phyloP scores from a whole-genome alignment of 331 rosid genomes.

The Quercus tomentella region DNA sequence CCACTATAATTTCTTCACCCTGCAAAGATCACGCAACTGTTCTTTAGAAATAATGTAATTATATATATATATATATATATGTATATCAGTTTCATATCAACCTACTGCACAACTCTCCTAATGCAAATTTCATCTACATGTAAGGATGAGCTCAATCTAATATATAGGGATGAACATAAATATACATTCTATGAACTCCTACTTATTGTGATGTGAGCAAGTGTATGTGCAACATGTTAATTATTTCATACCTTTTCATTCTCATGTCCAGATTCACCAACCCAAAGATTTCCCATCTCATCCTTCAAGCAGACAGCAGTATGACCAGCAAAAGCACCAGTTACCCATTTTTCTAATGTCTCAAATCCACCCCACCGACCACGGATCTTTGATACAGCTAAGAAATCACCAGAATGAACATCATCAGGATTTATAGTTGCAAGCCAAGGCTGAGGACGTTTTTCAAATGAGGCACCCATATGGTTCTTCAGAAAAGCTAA shows the following conservation, averaged over 20 bases:
- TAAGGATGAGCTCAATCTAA: not conserved
- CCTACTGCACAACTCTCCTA: not conserved
- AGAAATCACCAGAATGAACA: conserved; percentile 87
- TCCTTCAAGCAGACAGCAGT: conserved; percentile 95
- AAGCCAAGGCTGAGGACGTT: conserved; percentile 64
- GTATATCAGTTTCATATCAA: not conserved
- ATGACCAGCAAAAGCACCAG: conserved; percentile 96
- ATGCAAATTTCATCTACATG: not conserved
- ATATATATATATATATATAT: too few relatives aligned
- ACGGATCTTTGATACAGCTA: conserved; percentile 88
- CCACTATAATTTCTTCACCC: conserved; percentile 95
- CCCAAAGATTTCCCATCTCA: conserved; percentile 83
- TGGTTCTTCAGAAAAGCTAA: conserved; percentile 67
- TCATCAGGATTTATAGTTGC: conserved; percentile 67
- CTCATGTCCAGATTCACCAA: conserved; percentile 96
- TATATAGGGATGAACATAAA: not conserved
- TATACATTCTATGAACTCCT: too few relatives aligned
- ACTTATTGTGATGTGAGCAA: not conserved
- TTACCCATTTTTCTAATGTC: conserved; percentile 92
- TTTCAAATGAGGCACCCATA: conserved; percentile 85
- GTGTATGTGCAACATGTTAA: not conserved
- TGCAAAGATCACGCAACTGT: conserved; percentile 25
- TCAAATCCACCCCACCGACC: conserved; percentile 99
- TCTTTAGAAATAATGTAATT: not conserved
- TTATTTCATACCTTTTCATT: conserved; percentile 69